Conservation (phyloP, 129 eudicot genomes). For the Artemisia annua region DNA sequence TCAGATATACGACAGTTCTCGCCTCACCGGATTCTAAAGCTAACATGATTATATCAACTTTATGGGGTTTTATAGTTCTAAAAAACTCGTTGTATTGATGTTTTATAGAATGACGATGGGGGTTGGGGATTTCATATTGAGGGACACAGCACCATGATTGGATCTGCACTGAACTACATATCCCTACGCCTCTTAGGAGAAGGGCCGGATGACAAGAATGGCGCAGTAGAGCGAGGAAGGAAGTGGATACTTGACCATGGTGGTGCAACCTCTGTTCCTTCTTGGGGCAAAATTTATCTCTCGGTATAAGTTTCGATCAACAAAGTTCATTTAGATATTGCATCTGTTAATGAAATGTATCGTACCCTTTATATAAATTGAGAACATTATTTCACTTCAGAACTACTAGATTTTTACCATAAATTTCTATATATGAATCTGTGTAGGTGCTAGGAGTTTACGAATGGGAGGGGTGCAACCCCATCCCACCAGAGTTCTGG, state of each 20-base stretch:
- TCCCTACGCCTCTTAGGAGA: conserved; percentile 56
- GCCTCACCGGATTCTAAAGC: not conserved
- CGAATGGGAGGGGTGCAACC: conserved; percentile 78
- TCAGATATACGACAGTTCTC: too few species aligned
- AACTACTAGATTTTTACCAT: too few species aligned
- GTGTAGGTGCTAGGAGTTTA: conserved; percentile 66
- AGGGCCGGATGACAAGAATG: conserved; percentile 44
- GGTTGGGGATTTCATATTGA: conserved; percentile 81
- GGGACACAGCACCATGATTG: conserved; percentile 71
- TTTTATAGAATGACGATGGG: conserved; percentile 59
- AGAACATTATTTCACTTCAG: too few species aligned
- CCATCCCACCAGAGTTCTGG: conserved; percentile 83
- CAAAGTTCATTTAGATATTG: too few species aligned
- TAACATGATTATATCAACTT: not conserved
- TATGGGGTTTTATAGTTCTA: not conserved
- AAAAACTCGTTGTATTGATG: not conserved
- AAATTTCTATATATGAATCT: not conserved
- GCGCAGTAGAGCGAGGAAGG: conserved; percentile 43
- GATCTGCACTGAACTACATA: conserved; percentile 49
- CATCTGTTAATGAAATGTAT: too few species aligned
- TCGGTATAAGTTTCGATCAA: conserved; percentile 34
- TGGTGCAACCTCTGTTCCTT: conserved; percentile 57
- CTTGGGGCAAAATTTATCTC: conserved; percentile 72
- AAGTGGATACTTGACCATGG: conserved; percentile 80
- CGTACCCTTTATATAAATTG: too few species aligned